phyloP scores from a whole-genome alignment of 2,329 filamentous ascomycete genomes.

The Hymenoscyphus salicellus region DNA sequence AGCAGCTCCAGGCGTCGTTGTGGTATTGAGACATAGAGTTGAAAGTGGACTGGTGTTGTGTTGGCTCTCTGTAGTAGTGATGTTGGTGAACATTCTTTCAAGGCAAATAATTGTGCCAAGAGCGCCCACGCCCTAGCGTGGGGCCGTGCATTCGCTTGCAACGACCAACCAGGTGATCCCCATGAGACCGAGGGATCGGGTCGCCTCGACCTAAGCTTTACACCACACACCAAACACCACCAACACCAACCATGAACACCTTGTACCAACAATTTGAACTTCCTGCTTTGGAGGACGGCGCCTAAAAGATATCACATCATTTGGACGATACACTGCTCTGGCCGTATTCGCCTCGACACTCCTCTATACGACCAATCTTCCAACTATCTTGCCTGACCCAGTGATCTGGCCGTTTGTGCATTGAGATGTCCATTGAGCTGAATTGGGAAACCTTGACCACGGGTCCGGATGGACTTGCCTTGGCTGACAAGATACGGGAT shows the following conservation, averaged over 20 bases:
- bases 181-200: background rate
- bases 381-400: background rate
- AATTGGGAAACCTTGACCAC: slow-evolving; percentile 92
- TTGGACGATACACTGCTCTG: background rate
- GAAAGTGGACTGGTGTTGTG: too few relatives aligned
- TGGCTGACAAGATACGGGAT: slow-evolving; percentile 81
- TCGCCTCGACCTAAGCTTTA: background rate
- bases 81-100: too few relatives aligned
- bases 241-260: background rate
- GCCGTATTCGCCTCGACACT: background rate
- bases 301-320: background rate
- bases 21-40: too few relatives aligned
- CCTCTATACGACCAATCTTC: background rate
- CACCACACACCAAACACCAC: background rate
- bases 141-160: background rate
- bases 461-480: slow-evolving; percentile 78
- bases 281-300: background rate
- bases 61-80: background rate
- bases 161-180: background rate
- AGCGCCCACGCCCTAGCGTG: background rate
- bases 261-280: background rate
- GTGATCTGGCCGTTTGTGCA: background rate
- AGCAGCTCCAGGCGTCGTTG: too few relatives aligned
- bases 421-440: slow-evolving; percentile 88
- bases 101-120: background rate